These are phyloP conservation scores for Syzygium malaccense DNA, from an alignment of 441 rosid species.

Conservation along the genomic window DNA sequence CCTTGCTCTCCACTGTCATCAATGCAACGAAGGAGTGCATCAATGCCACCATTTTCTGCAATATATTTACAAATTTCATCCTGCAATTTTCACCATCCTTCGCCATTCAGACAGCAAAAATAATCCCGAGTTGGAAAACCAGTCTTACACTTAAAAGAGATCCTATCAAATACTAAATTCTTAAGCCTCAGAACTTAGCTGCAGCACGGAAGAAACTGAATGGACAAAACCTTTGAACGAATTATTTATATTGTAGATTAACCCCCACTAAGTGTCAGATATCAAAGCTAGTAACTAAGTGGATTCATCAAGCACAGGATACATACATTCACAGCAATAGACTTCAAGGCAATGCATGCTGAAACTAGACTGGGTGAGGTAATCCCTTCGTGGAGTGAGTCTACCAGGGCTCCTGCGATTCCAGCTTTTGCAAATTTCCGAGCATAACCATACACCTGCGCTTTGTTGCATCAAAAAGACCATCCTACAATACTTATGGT, in stretches of 20 bases:
- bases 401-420: conserved; percentile 60
- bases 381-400: conserved; percentile 61
- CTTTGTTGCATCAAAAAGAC: not conserved
- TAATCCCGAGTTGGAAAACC: not conserved
- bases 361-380: conserved; percentile 71
- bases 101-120: not conserved
- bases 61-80: conserved; percentile 90
- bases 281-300: not conserved
- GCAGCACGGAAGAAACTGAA: not conserved
- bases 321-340: conserved; percentile 85
- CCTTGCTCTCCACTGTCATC: conserved; percentile 78
- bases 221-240: not conserved
- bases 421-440: conserved; percentile 81
- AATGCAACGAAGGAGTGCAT: conserved; percentile 61
- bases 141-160: not conserved
- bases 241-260: not conserved
- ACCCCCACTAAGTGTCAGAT: not conserved
- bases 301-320: not conserved
- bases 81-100: conserved; percentile 27
- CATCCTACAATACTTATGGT: not conserved
- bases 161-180: not conserved
- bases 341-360: conserved; percentile 71
- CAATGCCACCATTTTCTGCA: conserved; percentile 85
- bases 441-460: conserved; percentile 92
- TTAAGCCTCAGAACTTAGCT: not conserved